A percentile compares a stretch with the other conserved stretches of the same genome.
These are phyloP conservation scores for Cyclaneusma minus DNA, from an alignment of 2,329 filamentous ascomycete genomes.

Conservation along the genomic window DNA sequence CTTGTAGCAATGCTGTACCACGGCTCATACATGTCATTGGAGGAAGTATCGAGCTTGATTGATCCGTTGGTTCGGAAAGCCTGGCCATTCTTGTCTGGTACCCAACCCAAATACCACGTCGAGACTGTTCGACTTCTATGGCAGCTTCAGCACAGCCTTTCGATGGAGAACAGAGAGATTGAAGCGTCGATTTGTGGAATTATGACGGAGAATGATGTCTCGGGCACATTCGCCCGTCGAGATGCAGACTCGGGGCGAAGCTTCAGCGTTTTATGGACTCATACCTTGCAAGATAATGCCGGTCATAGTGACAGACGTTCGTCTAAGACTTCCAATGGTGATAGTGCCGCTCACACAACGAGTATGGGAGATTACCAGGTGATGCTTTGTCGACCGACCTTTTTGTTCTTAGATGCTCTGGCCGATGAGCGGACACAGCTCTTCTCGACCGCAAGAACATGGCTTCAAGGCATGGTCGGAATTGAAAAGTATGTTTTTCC, in stretches of 20 bases:
- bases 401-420: constrained; percentile 68
- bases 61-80: constrained; percentile 53
- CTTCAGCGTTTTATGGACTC: constrained; percentile 71
- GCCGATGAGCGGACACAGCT: constrained; percentile 56
- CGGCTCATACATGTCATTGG: constrained; percentile 31
- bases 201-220: constrained; percentile 40
- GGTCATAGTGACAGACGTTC: constrained; percentile 29
- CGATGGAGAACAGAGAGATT: constrained; percentile 52
- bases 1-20: constrained; percentile 41
- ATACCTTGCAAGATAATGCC: constrained; percentile 47
- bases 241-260: constrained; percentile 47
- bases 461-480: constrained; percentile 55
- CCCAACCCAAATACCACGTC: constrained; percentile 82
- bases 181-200: constrained; percentile 63
- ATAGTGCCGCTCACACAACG: constrained; percentile 26
- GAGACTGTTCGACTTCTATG: constrained; percentile 79
- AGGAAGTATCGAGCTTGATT: constrained; percentile 47
- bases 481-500: constrained; percentile 38
- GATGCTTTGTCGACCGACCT: constrained; percentile 66
- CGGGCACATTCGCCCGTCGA: constrained; percentile 29
- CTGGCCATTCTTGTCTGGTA: constrained; percentile 71
- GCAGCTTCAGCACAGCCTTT: constrained; percentile 64
- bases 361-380: constrained; percentile 50
- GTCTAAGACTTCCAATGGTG: constrained; percentile 26
- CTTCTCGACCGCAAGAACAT: constrained; percentile 62